A percentile compares a stretch with the other conserved stretches of the same genome.
Conservation (phyloP, 371 early-diverging fungal species). For the Mortierella sp. region DNA sequence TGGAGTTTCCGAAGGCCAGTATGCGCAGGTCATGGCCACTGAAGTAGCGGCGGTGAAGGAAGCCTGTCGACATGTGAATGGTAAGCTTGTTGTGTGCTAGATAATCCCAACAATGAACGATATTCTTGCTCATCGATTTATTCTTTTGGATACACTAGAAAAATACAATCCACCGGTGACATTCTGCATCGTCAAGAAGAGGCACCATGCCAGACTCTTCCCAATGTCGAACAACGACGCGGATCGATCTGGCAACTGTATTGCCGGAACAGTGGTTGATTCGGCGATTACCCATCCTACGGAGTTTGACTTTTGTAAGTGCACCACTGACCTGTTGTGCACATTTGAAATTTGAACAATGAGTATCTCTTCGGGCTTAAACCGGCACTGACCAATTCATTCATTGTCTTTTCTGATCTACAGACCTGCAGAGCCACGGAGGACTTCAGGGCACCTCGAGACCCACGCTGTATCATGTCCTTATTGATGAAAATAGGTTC, state of each 20-base stretch:
- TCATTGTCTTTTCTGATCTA: neutral
- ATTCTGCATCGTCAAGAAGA: slow-evolving; percentile 78
- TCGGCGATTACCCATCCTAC: slow-evolving; percentile 60
- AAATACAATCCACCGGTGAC: slow-evolving; percentile 59
- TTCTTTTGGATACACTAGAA: neutral
- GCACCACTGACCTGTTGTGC: neutral
- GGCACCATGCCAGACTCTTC: slow-evolving; percentile 76
- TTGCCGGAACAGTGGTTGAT: slow-evolving; percentile 73
- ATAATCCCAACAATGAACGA: no score
- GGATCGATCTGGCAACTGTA: slow-evolving; percentile 64
- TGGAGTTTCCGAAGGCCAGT: slow-evolving; percentile 79
- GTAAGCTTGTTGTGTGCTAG: slow-evolving; percentile 3
- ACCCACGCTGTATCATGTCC: slow-evolving; percentile 86
- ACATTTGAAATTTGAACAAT: neutral
- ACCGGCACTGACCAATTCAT: neutral
- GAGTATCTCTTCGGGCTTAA: neutral
- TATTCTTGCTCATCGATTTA: no score
- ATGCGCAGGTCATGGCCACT: slow-evolving; percentile 61
- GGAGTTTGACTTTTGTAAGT: slow-evolving; percentile 64
- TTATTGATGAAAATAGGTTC: slow-evolving; percentile 83
- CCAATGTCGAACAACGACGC: slow-evolving; percentile 45
- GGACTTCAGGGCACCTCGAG: slow-evolving; percentile 90
- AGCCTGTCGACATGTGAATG: slow-evolving; percentile 51
- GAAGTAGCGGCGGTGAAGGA: slow-evolving; percentile 63
- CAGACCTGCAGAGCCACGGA: slow-evolving; percentile 74